These are phyloP conservation scores for Exophiala sp. DNA, from an alignment of 2,329 filamentous ascomycete genomes.

Conservation along the genomic window DNA sequence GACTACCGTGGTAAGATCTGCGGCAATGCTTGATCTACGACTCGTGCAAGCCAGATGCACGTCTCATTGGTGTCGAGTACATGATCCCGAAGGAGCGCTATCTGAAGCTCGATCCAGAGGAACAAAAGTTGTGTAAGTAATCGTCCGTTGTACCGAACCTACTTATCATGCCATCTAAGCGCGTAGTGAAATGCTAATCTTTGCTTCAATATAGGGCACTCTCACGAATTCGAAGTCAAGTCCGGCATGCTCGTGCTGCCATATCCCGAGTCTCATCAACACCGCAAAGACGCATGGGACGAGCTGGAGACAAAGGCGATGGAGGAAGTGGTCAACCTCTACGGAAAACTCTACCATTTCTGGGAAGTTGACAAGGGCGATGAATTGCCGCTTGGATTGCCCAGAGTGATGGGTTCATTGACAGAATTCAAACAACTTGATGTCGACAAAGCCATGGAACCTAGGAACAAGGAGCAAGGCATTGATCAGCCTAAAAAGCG, in stretches of 20 bases:
- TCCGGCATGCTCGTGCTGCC: conserved; percentile 79
- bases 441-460: conserved; percentile 41
- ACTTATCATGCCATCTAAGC: background rate
- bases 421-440: conserved; percentile 30
- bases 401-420: conserved; percentile 64
- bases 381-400: conserved; percentile 56
- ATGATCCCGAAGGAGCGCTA: conserved; percentile 74
- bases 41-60: conserved; percentile 60
- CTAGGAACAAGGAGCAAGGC: conserved; percentile 54
- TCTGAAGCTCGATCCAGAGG: conserved; percentile 60
- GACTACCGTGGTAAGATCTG: conserved; percentile 53
- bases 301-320: conserved; percentile 74
- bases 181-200: no score
- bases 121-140: conserved; percentile 49
- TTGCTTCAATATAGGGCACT: conserved; percentile 8
- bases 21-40: conserved; percentile 86
- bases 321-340: conserved; percentile 69
- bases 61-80: conserved; percentile 77
- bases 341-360: conserved; percentile 81
- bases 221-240: conserved; percentile 67
- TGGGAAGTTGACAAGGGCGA: conserved; percentile 71
- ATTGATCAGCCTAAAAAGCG: conserved; percentile 52
- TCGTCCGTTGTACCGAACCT: background rate
- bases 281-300: conserved; percentile 65
- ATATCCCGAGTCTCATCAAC: conserved; percentile 43